These are phyloP conservation scores for Sonneratia alba DNA, from an alignment of 345 rosid genomes.

Conservation along the genomic window DNA sequence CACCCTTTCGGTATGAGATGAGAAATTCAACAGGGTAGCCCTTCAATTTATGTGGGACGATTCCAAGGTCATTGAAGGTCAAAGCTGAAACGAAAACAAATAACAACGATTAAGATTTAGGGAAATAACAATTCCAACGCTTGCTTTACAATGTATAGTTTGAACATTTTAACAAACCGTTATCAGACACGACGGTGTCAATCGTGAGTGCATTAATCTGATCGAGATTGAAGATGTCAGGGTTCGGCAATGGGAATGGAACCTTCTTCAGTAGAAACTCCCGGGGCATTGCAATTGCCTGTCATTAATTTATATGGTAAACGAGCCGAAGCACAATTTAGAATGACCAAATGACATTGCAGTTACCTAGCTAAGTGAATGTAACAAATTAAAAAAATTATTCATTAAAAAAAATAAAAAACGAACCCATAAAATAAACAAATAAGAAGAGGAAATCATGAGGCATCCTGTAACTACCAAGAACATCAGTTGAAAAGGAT, in stretches of 20 bases:
- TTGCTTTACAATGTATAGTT: neutral
- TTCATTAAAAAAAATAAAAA: no score
- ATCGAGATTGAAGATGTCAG: conserved; percentile 82
- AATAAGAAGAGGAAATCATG: no score
- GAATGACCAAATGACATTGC: no score
- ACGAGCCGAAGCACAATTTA: neutral
- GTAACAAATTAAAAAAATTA: no score
- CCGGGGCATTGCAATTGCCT: conserved; percentile 84
- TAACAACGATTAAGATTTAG: neutral
- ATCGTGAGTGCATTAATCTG: conserved; percentile 54
- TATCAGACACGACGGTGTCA: conserved; percentile 72
- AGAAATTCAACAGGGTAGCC: conserved; percentile 95
- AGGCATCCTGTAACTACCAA: no score
- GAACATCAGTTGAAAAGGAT: no score
- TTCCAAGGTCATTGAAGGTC: conserved; percentile 66
- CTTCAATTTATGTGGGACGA: conserved; percentile 76
- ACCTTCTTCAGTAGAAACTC: conserved; percentile 71
- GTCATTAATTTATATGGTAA: conserved; percentile 9
- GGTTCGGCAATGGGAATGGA: conserved; percentile 84
- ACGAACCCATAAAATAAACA: no score
- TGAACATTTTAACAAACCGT: conserved; percentile 41
- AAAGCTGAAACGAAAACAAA: conserved; percentile 52
- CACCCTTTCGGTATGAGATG: conserved; percentile 78
- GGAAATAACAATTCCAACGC: neutral
- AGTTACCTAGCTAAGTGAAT: no score